Evolutionary conservation across 441 rosid species (phyloP).

Genomic region (Arabidopsis lyrata): DNA sequence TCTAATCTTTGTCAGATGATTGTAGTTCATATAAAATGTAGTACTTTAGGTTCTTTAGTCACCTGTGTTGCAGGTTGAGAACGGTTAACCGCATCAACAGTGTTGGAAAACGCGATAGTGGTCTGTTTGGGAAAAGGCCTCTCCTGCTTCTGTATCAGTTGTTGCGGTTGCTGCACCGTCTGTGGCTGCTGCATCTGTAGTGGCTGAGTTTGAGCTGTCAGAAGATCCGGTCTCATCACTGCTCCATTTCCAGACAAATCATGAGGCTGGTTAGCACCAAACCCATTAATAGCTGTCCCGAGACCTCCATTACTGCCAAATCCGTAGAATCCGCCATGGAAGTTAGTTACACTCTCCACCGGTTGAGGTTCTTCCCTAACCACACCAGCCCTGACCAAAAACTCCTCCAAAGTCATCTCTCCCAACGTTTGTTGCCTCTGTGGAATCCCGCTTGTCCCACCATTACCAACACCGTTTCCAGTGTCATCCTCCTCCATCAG

Average conservation of each 20-base stretch:
- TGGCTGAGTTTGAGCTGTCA: constrained; percentile 53
- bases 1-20: constrained; percentile 6
- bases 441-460: constrained; percentile 48
- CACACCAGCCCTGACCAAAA: constrained; percentile 66
- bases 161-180: constrained; percentile 51
- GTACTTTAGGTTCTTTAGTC: constrained; percentile 13
- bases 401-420: constrained; percentile 82
- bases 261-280: constrained; percentile 52
- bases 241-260: constrained; percentile 49
- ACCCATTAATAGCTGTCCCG: constrained; percentile 42
- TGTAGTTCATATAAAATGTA: background rate
- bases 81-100: constrained; percentile 7
- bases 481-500: constrained; percentile 54
- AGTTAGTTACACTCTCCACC: constrained; percentile 42
- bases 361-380: constrained; percentile 64
- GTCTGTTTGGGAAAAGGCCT: constrained; percentile 64
- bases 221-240: constrained; percentile 55
- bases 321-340: constrained; percentile 50
- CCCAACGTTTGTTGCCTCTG: constrained; percentile 76
- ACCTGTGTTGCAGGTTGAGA: constrained; percentile 45
- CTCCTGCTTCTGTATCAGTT: constrained; percentile 56
- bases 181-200: constrained; percentile 48
- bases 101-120: constrained; percentile 50
- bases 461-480: constrained; percentile 45
- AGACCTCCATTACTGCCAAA: constrained; percentile 45